Evolutionary conservation across 768 basidiomycete genomes (phyloP).

Genomic region (Trametes cubensis): DNA sequence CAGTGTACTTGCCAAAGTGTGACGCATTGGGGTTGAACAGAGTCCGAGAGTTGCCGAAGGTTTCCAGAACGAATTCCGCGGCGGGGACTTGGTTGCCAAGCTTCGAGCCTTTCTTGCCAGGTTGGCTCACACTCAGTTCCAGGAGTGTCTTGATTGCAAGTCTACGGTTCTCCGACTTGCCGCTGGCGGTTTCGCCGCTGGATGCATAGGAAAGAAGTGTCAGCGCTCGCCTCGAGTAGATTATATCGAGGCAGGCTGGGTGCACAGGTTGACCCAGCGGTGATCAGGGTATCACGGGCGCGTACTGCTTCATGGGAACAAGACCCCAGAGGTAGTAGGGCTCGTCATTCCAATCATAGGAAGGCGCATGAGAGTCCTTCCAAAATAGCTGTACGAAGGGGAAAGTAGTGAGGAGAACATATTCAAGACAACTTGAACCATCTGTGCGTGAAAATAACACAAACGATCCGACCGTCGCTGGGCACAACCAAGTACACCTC

Average conservation of each 20-base stretch:
- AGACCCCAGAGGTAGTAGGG: too few relatives aligned
- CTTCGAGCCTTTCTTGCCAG: constrained; percentile 94
- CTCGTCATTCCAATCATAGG: too few relatives aligned
- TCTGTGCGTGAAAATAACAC: not conserved
- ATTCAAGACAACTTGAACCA: not conserved
- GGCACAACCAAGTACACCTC: not conserved
- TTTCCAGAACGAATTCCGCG: constrained; percentile 92
- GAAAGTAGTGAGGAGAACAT: not conserved
- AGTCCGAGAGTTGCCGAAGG: constrained; percentile 91
- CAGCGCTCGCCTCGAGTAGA: not conserved
- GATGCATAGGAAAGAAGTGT: constrained; percentile 1
- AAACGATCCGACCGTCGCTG: not conserved
- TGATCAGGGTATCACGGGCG: too few relatives aligned
- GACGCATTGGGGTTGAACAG: constrained; percentile 95
- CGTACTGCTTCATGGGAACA: too few relatives aligned
- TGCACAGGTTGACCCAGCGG: not conserved
- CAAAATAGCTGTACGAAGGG: too few relatives aligned
- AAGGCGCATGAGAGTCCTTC: too few relatives aligned
- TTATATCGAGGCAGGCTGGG: not conserved
- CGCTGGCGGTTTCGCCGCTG: constrained; percentile 91
- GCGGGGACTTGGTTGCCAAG: constrained; percentile 85
- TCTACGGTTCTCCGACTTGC: constrained; percentile 89
- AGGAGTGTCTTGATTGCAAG: constrained; percentile 91
- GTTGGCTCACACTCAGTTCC: constrained; percentile 85
- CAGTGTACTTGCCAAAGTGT: constrained; percentile 96